phyloP scores from a whole-genome alignment of 495 filamentous ascomycete genomes.

The Rusavskia elegans region DNA sequence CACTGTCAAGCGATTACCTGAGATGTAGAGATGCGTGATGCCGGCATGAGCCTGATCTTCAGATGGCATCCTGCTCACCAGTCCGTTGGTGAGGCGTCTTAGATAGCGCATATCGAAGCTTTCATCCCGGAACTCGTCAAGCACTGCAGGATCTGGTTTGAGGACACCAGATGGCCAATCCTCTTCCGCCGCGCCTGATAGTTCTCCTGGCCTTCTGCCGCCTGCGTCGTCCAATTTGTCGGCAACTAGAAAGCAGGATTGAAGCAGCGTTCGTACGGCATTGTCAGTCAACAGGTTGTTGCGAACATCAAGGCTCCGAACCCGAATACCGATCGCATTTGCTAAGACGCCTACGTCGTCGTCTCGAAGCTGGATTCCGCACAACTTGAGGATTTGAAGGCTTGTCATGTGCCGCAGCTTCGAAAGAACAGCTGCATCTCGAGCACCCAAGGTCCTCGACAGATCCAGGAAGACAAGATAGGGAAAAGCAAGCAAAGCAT shows the following conservation, averaged over 20 bases:
- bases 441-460: conserved; percentile 39
- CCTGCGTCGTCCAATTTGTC: neutral
- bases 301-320: conserved; percentile 43
- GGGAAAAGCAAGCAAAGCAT: conserved; percentile 36
- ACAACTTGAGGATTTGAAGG: conserved; percentile 43
- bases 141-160: conserved; percentile 13
- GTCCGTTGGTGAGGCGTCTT: conserved; percentile 30
- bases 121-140: conserved; percentile 18
- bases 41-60: conserved; percentile 35
- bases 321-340: conserved; percentile 31
- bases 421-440: conserved; percentile 33
- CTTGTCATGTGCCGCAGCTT: conserved; percentile 25
- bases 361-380: conserved; percentile 40
- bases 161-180: conserved; percentile 13
- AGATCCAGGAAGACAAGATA: conserved; percentile 43
- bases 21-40: conserved; percentile 43
- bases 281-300: conserved; percentile 43
- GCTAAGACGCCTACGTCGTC: conserved; percentile 36
- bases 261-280: conserved; percentile 33
- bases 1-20: conserved; percentile 41
- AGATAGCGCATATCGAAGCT: conserved; percentile 33
- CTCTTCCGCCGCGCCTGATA: conserved; percentile 8
- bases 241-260: conserved; percentile 28
- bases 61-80: conserved; percentile 33
- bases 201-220: neutral